Percentiles rank a stretch among this genome's conserved stretches.
Evolutionary conservation across 352 stramenopile genomes (phyloP).

Genomic region (Globisporangium heterothallicum): DNA sequence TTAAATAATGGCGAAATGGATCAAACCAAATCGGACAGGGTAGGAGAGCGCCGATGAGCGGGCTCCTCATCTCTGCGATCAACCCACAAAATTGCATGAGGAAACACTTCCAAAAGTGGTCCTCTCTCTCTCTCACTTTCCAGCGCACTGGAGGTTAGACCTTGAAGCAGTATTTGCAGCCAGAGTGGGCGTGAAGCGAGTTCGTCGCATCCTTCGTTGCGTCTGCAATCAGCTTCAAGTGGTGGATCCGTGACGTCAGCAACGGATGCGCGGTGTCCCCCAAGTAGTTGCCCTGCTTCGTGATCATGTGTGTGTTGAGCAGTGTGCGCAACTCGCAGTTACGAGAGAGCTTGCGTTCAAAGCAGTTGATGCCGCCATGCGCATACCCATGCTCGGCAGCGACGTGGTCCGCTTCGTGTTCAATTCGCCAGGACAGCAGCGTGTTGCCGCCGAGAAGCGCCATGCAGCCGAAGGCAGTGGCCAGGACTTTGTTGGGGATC

Average conservation of each 20-base stretch:
- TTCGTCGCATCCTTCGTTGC: background rate
- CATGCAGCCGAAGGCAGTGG: constrained; percentile 35
- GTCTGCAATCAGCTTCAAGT: constrained; percentile 45
- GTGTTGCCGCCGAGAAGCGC: constrained; percentile 50
- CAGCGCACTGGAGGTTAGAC: background rate
- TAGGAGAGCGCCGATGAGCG: too few relatives aligned
- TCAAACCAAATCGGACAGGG: too few relatives aligned
- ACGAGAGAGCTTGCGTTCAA: constrained; percentile 65
- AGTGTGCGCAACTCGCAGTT: constrained; percentile 68
- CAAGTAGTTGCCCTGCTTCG: constrained; percentile 73
- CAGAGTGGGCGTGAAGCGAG: constrained; percentile 2
- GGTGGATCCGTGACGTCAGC: constrained; percentile 65
- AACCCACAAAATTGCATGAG: too few relatives aligned
- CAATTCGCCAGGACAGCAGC: constrained; percentile 70
- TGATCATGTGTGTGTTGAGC: constrained; percentile 68
- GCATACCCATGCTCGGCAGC: constrained; percentile 64
- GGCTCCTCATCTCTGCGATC: too few relatives aligned
- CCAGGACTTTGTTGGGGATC: constrained; percentile 74
- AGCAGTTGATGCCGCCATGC: constrained; percentile 63
- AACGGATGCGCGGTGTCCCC: constrained; percentile 73
- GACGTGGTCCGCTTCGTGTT: constrained; percentile 76
- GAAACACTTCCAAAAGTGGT: too few relatives aligned
- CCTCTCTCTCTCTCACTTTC: background rate
- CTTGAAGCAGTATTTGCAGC: constrained; percentile 14
- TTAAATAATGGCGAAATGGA: too few relatives aligned